phyloP scores from a whole-genome alignment of 2,329 filamentous ascomycete genomes.

The Pestalotiopsis sp. region DNA sequence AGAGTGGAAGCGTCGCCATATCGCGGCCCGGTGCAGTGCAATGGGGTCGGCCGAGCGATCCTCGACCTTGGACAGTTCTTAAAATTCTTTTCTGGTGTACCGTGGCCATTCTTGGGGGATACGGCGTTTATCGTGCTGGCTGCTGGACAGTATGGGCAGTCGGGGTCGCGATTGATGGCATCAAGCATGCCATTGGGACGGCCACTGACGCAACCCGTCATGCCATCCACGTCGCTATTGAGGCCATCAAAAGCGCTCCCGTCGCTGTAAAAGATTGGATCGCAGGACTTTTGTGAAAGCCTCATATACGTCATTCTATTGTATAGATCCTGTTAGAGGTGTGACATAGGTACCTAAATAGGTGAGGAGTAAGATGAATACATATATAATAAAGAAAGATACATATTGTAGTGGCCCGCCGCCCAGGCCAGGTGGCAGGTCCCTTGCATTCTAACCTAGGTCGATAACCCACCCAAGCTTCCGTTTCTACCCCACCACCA shows the following conservation, averaged over 20 bases:
- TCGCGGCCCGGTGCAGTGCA: background rate
- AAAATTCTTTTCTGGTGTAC: background rate
- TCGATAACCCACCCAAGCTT: too few relatives aligned
- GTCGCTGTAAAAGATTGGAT: background rate
- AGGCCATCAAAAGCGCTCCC: background rate
- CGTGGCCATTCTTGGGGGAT: background rate
- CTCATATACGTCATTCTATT: background rate
- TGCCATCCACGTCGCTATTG: background rate
- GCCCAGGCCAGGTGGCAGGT: too few relatives aligned
- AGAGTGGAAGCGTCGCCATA: background rate
- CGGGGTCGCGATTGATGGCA: background rate
- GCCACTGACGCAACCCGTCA: background rate
- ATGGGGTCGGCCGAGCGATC: background rate
- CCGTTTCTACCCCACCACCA: background rate
- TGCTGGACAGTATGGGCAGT: background rate
- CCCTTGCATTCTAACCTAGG: too few relatives aligned
- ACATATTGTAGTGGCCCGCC: too few relatives aligned
- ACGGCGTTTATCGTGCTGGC: background rate
- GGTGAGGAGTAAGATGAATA: too few relatives aligned
- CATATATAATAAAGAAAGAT: too few relatives aligned
- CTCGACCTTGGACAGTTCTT: background rate
- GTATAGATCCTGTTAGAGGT: background rate
- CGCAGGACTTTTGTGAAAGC: background rate
- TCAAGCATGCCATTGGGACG: background rate
- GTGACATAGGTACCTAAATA: too few relatives aligned